Percentiles rank a stretch among this genome's conserved stretches.
Evolutionary conservation across 345 rosid species (phyloP).

Genomic region (Syzygium aqueum): DNA sequence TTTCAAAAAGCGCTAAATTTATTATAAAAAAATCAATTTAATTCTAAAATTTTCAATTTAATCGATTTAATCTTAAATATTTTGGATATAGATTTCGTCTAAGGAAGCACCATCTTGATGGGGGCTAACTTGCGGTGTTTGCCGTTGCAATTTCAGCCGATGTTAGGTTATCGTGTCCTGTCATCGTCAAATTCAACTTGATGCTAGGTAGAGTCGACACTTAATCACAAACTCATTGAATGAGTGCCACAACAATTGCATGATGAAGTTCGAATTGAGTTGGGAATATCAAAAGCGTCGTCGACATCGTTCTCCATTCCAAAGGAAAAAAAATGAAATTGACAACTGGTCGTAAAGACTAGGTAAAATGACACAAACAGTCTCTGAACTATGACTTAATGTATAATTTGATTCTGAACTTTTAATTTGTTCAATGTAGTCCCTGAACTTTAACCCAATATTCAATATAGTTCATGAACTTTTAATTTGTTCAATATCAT

Average conservation of each 20-base stretch:
- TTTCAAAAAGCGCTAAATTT: not conserved
- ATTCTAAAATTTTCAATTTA: rapidly evolving
- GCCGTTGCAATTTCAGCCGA: not conserved
- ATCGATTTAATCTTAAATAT: not conserved
- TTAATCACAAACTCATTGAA: not conserved
- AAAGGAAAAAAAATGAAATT: not conserved
- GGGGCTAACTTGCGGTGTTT: not conserved
- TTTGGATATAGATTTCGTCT: not conserved
- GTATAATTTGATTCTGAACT: too few species aligned
- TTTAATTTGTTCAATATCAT: too few species aligned
- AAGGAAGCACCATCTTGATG: not conserved
- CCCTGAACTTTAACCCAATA: too few species aligned
- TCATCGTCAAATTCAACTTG: not conserved
- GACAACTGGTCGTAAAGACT: not conserved
- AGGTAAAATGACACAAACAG: not conserved
- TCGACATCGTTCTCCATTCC: not conserved
- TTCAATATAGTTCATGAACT: too few species aligned
- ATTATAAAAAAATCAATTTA: too few species aligned
- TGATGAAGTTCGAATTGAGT: not conserved
- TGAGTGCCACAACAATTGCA: not conserved
- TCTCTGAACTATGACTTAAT: too few species aligned
- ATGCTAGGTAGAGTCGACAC: not conserved
- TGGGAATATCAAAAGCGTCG: not conserved
- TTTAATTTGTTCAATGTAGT: too few species aligned
- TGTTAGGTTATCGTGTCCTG: rapidly evolving